Percentiles rank a stretch among this genome's conserved stretches.
Conservation (phyloP, 352 stramenopile genomes). For the Phytophthora brassicae region DNA sequence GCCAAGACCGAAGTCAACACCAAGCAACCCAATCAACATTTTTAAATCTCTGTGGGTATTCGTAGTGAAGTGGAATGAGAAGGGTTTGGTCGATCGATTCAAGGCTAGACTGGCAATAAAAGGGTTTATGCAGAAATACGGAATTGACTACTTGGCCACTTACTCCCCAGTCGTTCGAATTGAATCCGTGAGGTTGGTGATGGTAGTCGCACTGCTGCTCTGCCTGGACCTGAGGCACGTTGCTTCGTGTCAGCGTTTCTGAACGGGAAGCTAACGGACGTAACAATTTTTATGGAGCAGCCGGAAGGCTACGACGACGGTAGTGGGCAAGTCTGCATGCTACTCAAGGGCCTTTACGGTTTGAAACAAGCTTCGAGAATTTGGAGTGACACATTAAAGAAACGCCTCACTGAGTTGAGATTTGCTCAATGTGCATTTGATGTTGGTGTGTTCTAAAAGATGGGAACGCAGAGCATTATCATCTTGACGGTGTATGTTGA, state of each 20-base stretch:
- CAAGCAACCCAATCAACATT: not conserved
- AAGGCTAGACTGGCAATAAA: not conserved
- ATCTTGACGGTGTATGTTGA: not conserved
- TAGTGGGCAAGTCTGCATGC: not conserved
- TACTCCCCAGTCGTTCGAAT: not conserved
- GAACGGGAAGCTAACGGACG: not conserved
- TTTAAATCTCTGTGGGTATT: not conserved
- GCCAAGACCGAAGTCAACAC: not conserved
- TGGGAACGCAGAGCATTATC: not conserved
- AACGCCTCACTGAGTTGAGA: not conserved
- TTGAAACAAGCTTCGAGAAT: too few species aligned
- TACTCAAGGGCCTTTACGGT: not conserved
- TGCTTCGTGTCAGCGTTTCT: not conserved
- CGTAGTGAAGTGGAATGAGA: not conserved
- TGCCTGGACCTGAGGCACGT: not conserved
- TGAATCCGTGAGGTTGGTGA: not conserved
- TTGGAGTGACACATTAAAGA: not conserved
- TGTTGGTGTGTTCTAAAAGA: not conserved
- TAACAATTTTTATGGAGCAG: not conserved
- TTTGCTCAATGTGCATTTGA: not conserved
- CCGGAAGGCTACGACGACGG: not conserved
- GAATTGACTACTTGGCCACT: not conserved
- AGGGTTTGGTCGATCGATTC: not conserved
- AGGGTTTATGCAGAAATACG: not conserved
- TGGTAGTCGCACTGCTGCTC: not conserved